Base-by-base conservation (phyloP, 257 asterid genomes). In the Jacaranda mimosifolia region DNA sequence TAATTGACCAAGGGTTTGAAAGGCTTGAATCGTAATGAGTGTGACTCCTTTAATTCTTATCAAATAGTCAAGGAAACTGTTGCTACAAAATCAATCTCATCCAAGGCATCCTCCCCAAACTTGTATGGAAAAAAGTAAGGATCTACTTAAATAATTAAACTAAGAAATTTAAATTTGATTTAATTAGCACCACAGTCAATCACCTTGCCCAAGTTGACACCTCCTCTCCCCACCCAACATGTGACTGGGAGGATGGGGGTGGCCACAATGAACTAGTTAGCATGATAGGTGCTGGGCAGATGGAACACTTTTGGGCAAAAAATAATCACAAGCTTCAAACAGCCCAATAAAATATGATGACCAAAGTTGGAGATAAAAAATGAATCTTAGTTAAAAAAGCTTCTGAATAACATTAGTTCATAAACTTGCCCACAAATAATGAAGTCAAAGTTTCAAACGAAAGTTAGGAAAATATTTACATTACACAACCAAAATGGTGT, bases 21-120 rank as follows among this genome's bases (percentile, higher is more conserved):
- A 83, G 97, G 97, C 90, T 91, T 90, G 94, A 93, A 91, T 60
- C 74, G 43, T 73, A 96, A 69, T 14, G 97, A 87, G 69, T 77
- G 79, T 9, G 91, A 79, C 83, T 89, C 87, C 89, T 96, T 96
- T 70, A 91, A 70, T 73, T 91, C 99, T 95, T 43, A 69, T 69
- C 14, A 70, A 62, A 62, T 65, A 72, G 91, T 91, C 74, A 96
- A 90, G 91, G 89, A 86, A 83, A 86, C 71, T 42, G 57, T 74
- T 58, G 19, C 52, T 13, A 36, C 58, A 66, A 26, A 58, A 49
- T 21, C 21, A 75, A 45, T 32, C 38, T 42, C 73, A 53, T 51
- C 57, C 10, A 48, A 51, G 0, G 63, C 75, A 62, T 53, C 55
- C 80, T 79, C 56, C 21, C 35, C 17, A 67, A 48, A 21, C 12